A percentile compares a stretch with the other conserved stretches of the same genome.
These are phyloP conservation scores for Ceratobasidium sp. DNA, from an alignment of 1,284 basidiomycete species.

Conservation along the genomic window DNA sequence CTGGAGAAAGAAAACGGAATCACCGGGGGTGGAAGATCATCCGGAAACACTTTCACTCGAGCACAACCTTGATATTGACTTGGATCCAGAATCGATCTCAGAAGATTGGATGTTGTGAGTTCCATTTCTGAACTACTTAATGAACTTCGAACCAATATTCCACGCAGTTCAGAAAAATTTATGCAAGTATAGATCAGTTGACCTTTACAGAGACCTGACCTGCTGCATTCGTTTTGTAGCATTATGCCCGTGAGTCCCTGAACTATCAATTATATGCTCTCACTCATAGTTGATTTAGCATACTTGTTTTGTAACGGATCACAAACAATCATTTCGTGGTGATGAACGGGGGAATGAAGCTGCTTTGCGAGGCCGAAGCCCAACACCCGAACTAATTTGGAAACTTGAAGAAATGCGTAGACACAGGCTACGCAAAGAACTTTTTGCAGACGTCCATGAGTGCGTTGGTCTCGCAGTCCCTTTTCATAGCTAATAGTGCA, in stretches of 20 bases:
- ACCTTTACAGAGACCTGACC: conserved; percentile 29
- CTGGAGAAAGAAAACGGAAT: conserved; percentile 36
- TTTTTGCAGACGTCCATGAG: conserved; percentile 60
- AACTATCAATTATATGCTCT: neutral
- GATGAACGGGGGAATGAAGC: conserved; percentile 50
- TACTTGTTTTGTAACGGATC: conserved; percentile 68
- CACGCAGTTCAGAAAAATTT: conserved; percentile 55
- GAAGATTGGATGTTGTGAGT: conserved; percentile 63
- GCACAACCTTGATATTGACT: conserved; percentile 54
- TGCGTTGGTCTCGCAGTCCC: conserved; percentile 44
- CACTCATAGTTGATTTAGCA: conserved; percentile 48
- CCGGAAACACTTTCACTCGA: conserved; percentile 45
- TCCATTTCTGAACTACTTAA: neutral
- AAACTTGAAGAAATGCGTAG: conserved; percentile 57
- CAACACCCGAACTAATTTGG: conserved; percentile 52
- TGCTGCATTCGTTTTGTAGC: neutral
- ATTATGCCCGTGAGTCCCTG: conserved; percentile 16
- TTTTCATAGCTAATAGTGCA: neutral
- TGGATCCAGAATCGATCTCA: conserved; percentile 59
- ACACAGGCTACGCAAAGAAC: conserved; percentile 52
- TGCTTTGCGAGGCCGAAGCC: conserved; percentile 40
- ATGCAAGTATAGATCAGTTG: conserved; percentile 54
- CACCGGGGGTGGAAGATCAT: conserved; percentile 40
- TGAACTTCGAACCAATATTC: neutral
- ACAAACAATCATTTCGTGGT: conserved; percentile 57